Conservation (phyloP, 139 green algal species). For the Chlorella vulgaris region DNA sequence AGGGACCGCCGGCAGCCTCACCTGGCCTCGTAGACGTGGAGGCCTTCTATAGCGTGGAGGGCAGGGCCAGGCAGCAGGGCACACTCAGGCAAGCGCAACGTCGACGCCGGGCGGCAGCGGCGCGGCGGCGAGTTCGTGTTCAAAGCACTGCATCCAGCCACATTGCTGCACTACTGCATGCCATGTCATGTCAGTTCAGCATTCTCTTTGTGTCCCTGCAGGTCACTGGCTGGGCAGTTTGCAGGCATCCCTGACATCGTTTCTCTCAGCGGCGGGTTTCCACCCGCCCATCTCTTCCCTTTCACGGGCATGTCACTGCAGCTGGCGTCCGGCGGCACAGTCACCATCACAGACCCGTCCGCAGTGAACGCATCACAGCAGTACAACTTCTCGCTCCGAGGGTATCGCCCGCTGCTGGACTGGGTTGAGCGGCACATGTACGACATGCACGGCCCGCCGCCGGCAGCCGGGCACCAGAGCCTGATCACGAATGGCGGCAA, state of each 20-base stretch:
- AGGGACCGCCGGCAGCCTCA: background rate
- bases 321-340: background rate
- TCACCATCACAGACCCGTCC: background rate
- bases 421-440: constrained; percentile 42
- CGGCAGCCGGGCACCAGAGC: constrained; percentile 22
- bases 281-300: constrained; percentile 27
- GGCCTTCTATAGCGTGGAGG: background rate
- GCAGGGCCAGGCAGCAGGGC: constrained; percentile 12
- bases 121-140: no score
- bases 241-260: constrained; percentile 23
- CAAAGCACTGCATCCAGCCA: no score
- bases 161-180: background rate
- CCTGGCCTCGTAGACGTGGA: background rate
- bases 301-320: constrained; percentile 6
- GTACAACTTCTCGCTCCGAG: constrained; percentile 52
- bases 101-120: no score
- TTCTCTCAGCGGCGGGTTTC: constrained; percentile 28
- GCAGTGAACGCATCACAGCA: constrained; percentile 42
- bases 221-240: constrained; percentile 24
- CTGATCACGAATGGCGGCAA: constrained; percentile 54
- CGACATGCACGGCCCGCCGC: constrained; percentile 31
- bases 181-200: background rate
- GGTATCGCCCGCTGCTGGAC: constrained; percentile 35
- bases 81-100: constrained; percentile 21
- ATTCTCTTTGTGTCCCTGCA: background rate